Evolutionary conservation across 805 yeast species (phyloP), one percentile per base, ranked within the genome.

Genomic region (Pichia cephalocereana): DNA sequence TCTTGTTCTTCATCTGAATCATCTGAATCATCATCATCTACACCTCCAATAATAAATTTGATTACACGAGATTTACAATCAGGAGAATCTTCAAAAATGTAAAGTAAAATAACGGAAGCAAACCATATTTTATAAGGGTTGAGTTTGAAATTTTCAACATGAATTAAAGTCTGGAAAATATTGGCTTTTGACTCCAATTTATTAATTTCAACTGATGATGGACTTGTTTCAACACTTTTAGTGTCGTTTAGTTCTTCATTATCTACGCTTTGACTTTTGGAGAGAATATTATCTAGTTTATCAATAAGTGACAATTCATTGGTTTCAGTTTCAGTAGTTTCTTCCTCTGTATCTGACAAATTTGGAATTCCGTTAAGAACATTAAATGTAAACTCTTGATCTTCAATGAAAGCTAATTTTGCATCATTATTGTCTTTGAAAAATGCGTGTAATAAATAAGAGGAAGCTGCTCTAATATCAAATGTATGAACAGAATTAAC

Each of bases 91-190:
- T 76, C 77, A 52, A 89, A 75, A 2, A 89, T 61, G 47, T 76
- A 77, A 40, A 84, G 70, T 23, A 91, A 61, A 5, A 87, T 68
- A 5, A 80, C 75, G 2, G 85, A 70, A 0, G 96, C 79, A 65
- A 91, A 90, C 93, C 96, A 93, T 1, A 80, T 66, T 57, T 81
- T 79, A 61, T 89, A 93, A 0, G 99, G 97, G 55, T 93, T 91
- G 34, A 90, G 65, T 46, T 81, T 77, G 43, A 74, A 62, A 19
- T 80, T 83, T 54, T 90, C 91, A 57, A 85, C 87, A 53, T 85
- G 91, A 54, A 88, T 74, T 8, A 93, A 64, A 0, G 84, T 76
- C 27, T 79, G 69, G 49, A 93, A 80, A 1, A 93, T 65, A 60
- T 88, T 89, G 3, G 78, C 82, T 45, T 61, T 40, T 68, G 79